Evolutionary conservation across 768 basidiomycete genomes (phyloP).

Genomic region (Dacryopinax spathularia): DNA sequence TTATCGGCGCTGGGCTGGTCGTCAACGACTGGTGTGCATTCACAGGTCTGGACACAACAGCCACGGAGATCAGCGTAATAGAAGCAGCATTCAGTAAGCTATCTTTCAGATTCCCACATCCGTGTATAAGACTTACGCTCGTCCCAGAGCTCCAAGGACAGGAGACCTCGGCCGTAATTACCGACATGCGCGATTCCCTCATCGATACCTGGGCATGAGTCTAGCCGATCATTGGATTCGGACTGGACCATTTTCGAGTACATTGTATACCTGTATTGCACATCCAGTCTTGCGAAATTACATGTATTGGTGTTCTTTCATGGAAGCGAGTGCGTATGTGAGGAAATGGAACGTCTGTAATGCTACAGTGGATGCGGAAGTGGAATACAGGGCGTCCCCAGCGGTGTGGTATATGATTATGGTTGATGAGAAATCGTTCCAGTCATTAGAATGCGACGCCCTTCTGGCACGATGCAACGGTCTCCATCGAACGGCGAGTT

Average conservation of each 20-base stretch:
- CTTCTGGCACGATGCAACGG: neutral
- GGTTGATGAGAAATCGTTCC: neutral
- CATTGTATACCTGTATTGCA: constrained; percentile 3
- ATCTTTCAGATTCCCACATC: constrained; percentile 1
- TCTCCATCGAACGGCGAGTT: neutral
- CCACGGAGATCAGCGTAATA: constrained; percentile 95
- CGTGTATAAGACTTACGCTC: neutral
- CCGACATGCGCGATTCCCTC: constrained; percentile 80
- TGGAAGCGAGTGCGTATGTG: neutral
- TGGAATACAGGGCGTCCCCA: neutral
- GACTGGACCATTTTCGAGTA: neutral
- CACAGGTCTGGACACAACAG: constrained; percentile 98
- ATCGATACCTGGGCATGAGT: constrained; percentile 81
- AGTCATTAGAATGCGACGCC: neutral
- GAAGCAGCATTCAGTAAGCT: constrained; percentile 91
- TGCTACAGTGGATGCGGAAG: neutral
- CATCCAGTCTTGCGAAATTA: neutral
- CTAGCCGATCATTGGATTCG: neutral
- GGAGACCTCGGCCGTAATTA: constrained; percentile 65
- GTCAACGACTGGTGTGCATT: constrained; percentile 99
- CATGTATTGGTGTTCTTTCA: neutral
- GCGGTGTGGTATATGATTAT: neutral
- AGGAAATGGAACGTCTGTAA: no score
- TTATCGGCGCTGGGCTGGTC: constrained; percentile 91
- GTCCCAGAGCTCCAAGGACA: constrained; percentile 72